Conservation (phyloP, 2,329 filamentous ascomycete genomes). For the Calonectria henricotiae region DNA sequence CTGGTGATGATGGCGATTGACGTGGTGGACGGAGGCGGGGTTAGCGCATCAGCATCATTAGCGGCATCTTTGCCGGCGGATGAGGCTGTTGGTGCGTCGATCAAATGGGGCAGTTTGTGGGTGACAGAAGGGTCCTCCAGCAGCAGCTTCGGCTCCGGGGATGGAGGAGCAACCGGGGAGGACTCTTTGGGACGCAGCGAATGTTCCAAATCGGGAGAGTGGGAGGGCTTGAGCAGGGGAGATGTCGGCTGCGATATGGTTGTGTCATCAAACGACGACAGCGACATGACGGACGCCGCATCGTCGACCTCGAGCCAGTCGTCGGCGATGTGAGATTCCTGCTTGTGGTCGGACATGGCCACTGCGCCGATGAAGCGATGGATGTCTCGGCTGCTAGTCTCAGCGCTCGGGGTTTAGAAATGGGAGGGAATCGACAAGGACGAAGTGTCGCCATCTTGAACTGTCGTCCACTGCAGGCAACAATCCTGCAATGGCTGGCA, state of each 20-base stretch:
- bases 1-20: neutral
- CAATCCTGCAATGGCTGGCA: slow-evolving; percentile 16
- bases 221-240: slow-evolving; percentile 17
- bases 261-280: slow-evolving; percentile 33
- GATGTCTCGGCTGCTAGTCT: neutral
- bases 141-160: slow-evolving; percentile 4
- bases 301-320: slow-evolving; percentile 49
- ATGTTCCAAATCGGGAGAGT: slow-evolving; percentile 1
- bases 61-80: neutral
- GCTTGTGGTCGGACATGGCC: slow-evolving; percentile 32
- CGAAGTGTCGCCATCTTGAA: neutral
- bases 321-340: slow-evolving; percentile 40
- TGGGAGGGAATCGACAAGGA: neutral
- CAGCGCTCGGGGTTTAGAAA: neutral
- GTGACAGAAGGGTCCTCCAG: neutral
- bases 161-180: neutral
- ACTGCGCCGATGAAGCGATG: neutral
- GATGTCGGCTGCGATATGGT: slow-evolving; percentile 22
- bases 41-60: slow-evolving; percentile 6
- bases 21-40: slow-evolving; percentile 8
- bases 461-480: slow-evolving; percentile 4
- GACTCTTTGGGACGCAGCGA: neutral
- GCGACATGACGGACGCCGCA: slow-evolving; percentile 43
- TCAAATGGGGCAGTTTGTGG: slow-evolving; percentile 8
- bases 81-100: neutral